Evolutionary conservation across 148 eudicot species (phyloP).

Genomic region (Beta vulgaris): DNA sequence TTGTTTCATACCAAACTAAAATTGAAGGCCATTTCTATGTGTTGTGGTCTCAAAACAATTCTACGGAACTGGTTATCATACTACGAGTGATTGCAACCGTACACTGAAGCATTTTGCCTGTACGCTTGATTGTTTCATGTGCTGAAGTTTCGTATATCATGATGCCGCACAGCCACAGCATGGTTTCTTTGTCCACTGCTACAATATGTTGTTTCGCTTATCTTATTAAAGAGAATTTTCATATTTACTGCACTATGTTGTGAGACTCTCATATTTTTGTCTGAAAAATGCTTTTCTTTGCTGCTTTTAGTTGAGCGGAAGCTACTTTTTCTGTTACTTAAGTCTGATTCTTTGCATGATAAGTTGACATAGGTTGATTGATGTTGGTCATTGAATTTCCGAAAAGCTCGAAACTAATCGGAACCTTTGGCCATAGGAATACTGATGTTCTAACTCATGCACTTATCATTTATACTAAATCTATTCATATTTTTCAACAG

Average conservation of each 20-base stretch:
- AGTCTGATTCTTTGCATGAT: neutral
- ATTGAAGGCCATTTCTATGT: neutral
- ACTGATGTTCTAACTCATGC: too few species aligned
- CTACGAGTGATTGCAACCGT: neutral
- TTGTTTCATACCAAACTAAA: neutral
- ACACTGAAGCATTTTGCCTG: too few species aligned
- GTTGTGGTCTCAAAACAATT: neutral
- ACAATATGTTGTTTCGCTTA: neutral
- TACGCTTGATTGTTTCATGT: neutral
- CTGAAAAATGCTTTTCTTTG: neutral
- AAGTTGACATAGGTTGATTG: neutral
- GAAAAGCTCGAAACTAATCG: too few species aligned
- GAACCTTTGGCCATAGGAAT: too few species aligned
- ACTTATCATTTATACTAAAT: neutral
- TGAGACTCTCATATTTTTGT: neutral
- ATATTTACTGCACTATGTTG: neutral
- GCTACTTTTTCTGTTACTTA: neutral
- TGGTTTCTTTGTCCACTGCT: too few species aligned
- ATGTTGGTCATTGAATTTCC: neutral
- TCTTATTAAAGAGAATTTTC: neutral
- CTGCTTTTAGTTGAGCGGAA: neutral
- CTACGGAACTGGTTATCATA: neutral
- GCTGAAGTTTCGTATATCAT: neutral
- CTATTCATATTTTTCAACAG: conserved; percentile 34
- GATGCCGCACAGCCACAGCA: neutral